These are phyloP conservation scores for Macrotyloma uniflorum DNA, from an alignment of 306 rosid genomes.

Conservation along the genomic window DNA sequence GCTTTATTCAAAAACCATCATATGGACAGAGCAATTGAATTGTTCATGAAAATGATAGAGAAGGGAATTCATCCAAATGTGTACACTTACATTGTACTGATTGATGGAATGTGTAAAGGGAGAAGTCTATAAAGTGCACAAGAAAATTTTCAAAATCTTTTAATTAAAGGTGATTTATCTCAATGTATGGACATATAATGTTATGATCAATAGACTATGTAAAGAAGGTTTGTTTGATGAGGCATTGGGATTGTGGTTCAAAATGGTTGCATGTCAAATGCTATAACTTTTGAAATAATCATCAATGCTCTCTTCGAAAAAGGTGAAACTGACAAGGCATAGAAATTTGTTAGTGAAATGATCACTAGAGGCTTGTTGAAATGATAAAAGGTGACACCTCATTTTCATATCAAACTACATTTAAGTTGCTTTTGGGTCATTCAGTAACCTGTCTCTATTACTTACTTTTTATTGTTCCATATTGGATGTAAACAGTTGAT, in stretches of 20 bases:
- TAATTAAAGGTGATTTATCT: neutral
- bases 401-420: no score
- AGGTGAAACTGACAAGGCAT: neutral
- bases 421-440: no score
- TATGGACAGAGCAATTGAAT: conserved; percentile 2
- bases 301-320: neutral
- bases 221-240: neutral
- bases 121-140: neutral
- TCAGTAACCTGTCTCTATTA: no score
- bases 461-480: no score
- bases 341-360: neutral
- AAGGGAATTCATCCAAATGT: neutral
- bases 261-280: neutral
- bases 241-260: neutral
- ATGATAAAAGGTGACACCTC: no score
- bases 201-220: neutral
- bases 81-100: neutral
- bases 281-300: neutral
- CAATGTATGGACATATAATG: rapidly evolving
- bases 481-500: no score
- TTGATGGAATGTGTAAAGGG: conserved; percentile 6
- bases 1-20: neutral
- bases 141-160: neutral
- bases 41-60: neutral
- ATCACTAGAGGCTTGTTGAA: neutral